Percentiles rank a stretch among this genome's conserved stretches.
Conservation (phyloP, 169 alveolate genomes). For the Plasmodium gaboni region DNA sequence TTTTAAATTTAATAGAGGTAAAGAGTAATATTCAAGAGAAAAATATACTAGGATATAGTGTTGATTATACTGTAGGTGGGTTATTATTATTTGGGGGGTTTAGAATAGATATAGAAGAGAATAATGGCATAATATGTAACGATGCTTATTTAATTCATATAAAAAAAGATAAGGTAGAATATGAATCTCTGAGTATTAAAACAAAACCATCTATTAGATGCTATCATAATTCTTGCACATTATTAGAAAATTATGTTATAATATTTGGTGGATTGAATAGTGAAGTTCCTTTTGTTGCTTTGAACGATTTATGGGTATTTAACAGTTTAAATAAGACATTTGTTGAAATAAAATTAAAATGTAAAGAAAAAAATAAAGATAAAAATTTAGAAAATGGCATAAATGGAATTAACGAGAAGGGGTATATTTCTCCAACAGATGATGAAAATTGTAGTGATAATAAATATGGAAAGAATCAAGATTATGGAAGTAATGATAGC, state of each 20-base stretch:
- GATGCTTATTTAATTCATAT: slow-evolving; percentile 57
- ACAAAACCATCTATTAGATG: slow-evolving; percentile 43
- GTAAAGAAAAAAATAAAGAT: slow-evolving; percentile 1
- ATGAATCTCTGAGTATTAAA: slow-evolving; percentile 41
- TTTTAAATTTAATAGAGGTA: slow-evolving; percentile 61
- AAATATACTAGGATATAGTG: slow-evolving; percentile 53
- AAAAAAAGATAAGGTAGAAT: slow-evolving; percentile 47
- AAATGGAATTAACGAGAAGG: not conserved
- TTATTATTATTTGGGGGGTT: slow-evolving; percentile 67
- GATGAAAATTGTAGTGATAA: slow-evolving; percentile 1
- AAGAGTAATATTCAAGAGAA: slow-evolving; percentile 50
- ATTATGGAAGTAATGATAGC: not conserved
- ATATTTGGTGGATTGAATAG: slow-evolving; percentile 64
- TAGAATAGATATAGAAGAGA: slow-evolving; percentile 31
- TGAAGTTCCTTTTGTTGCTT: slow-evolving; percentile 61
- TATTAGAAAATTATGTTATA: slow-evolving; percentile 52
- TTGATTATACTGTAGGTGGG: slow-evolving; percentile 43
- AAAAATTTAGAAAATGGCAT: not conserved
- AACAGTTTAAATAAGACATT: slow-evolving; percentile 58
- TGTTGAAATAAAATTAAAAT: slow-evolving; percentile 23
- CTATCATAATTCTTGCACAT: slow-evolving; percentile 57
- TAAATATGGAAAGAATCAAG: not conserved
- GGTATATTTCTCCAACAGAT: not conserved
- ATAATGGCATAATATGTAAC: slow-evolving; percentile 33
- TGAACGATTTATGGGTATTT: slow-evolving; percentile 65